Evolutionary conservation across 208 protist genomes (phyloP), one percentile per base, ranked within the genome.

Genomic region (Trypanosoma mega): DNA sequence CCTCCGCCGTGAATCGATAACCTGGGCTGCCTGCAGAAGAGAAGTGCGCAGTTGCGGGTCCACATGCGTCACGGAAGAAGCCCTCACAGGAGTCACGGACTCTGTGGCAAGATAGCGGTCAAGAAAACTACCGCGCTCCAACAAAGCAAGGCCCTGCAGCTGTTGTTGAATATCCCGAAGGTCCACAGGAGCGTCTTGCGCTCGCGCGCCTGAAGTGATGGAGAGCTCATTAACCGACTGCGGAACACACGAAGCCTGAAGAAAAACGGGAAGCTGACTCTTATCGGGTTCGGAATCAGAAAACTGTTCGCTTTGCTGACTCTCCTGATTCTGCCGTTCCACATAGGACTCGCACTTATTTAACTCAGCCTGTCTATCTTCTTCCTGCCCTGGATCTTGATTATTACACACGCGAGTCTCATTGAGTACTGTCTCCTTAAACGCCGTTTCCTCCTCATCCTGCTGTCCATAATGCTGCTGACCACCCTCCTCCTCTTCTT

Each of bases 121-220:
- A 66, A 87, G 70, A 50, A 89, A 62, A 18, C 66, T 69, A 20
- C 62, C 55, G 21, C 75, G 55, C 26, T 67, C 64, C 30, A 64
- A 51, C 48, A 73, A 54, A n/a, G 59, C 66, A 43, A 89, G 66
- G 26, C 62, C 44, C 33, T 56, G 59, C 27, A 93, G 74, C 26
- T 72, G 72, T n/a, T 68, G 51, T 48, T 90, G 76, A 18, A 88
- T 61, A 36, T 88, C 78, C 0, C 67, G 76, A 9, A 87, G 80
- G 11, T 52, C 44, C 0, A 61, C 50, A 53, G 72, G 53, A 39
- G 55, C 50, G 51, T 47, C 21, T 30, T 11, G 23, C 6, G 27
- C 24, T 58, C 60, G 41, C 9, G 50, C 7, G 1, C 52, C 43
- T 2, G n/a, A 58, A 14, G 52, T 45, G 31, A 29, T 57, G 26